Percentiles rank a stretch among this genome's conserved stretches.
These are phyloP conservation scores for Diaporthe sp. DNA, from an alignment of 2,329 filamentous ascomycete genomes.

Conservation along the genomic window DNA sequence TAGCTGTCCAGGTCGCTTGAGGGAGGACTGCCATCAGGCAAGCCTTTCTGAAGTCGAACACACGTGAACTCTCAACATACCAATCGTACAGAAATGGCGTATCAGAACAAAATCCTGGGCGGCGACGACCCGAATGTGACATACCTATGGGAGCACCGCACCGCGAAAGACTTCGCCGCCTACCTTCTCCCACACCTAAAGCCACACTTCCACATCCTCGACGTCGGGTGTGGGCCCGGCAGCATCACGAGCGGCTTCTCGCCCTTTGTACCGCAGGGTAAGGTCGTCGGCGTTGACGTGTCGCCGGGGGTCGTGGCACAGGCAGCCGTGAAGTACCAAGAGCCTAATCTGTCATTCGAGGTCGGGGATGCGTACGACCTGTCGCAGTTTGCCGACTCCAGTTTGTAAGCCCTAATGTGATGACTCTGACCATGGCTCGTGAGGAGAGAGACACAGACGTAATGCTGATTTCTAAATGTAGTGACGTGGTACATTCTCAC, in stretches of 20 bases:
- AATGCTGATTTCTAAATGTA: background rate
- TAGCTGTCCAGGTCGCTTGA: background rate
- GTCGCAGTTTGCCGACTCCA: conserved; percentile 54
- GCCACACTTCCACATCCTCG: conserved; percentile 52
- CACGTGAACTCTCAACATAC: background rate
- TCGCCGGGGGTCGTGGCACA: conserved; percentile 44
- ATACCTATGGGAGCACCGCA: conserved; percentile 46
- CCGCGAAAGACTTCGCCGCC: conserved; percentile 55
- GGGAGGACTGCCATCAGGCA: too few species aligned
- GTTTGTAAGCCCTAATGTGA: conserved; percentile 50
- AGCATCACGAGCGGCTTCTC: conserved; percentile 58
- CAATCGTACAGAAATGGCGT: background rate
- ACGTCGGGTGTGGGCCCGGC: conserved; percentile 60
- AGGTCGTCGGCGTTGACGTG: conserved; percentile 52
- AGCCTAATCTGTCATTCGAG: conserved; percentile 48
- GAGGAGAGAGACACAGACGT: too few species aligned
- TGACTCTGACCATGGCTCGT: too few species aligned
- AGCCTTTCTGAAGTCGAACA: background rate
- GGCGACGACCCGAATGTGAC: background rate
- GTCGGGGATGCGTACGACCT: conserved; percentile 48
- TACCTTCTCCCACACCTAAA: conserved; percentile 56
- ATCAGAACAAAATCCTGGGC: background rate
- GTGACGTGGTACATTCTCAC: conserved; percentile 69
- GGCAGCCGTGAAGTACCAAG: conserved; percentile 40
- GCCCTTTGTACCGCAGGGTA: conserved; percentile 52